Percentiles rank a stretch among this genome's conserved stretches.
phyloP scores from a whole-genome alignment of 2,329 filamentous ascomycete genomes.

The Monosporascus sp. region DNA sequence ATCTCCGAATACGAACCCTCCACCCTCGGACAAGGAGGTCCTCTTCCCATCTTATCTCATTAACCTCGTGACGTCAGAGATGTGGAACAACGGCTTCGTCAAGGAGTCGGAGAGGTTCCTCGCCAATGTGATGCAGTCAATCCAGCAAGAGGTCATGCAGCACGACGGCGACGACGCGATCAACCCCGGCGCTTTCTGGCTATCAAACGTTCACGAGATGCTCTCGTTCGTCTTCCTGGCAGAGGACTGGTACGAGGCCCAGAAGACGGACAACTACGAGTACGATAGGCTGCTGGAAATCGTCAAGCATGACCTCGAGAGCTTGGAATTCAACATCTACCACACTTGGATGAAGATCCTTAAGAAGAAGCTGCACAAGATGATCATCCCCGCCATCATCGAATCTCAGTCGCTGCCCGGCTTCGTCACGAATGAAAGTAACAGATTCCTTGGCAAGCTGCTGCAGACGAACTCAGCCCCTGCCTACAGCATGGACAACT shows the following conservation, averaged over 20 bases:
- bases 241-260: slow-evolving; percentile 98
- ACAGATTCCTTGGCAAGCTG: slow-evolving; percentile 95
- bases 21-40: slow-evolving; percentile 96
- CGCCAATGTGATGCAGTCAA: slow-evolving; percentile 99
- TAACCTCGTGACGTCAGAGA: slow-evolving; percentile 97
- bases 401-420: slow-evolving; percentile 97
- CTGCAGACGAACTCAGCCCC: slow-evolving; percentile 84
- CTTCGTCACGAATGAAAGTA: slow-evolving; percentile 98
- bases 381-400: slow-evolving; percentile 99
- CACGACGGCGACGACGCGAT: slow-evolving; percentile 96
- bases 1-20: slow-evolving; percentile 75
- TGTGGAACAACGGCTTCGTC: slow-evolving; percentile 99
- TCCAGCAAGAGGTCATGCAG: slow-evolving; percentile 99
- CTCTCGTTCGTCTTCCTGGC: slow-evolving; percentile 98
- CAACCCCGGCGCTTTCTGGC: slow-evolving; percentile 96
- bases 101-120: slow-evolving; percentile 99
- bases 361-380: slow-evolving; percentile 99
- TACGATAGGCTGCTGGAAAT: slow-evolving; percentile 97
- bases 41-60: slow-evolving; percentile 98
- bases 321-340: slow-evolving; percentile 99
- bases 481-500: slow-evolving; percentile 99
- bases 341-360: slow-evolving; percentile 99
- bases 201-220: slow-evolving; percentile 99
- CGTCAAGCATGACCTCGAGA: slow-evolving; percentile 98
- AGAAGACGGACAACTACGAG: slow-evolving; percentile 99